phyloP scores from a whole-genome alignment of 805 yeast species.

The Jamesozyma rosinii region DNA sequence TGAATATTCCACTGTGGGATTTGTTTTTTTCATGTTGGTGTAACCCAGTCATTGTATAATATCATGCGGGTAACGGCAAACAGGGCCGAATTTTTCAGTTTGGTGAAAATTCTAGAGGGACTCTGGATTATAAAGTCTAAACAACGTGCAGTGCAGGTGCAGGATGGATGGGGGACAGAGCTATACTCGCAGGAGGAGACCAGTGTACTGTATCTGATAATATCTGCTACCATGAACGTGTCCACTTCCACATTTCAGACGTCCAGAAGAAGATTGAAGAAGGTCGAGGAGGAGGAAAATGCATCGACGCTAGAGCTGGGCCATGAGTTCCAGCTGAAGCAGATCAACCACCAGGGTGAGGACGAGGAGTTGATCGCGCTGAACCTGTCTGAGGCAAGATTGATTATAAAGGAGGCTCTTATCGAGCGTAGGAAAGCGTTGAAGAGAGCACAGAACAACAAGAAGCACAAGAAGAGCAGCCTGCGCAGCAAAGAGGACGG shows the following conservation, averaged over 20 bases:
- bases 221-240: conserved; percentile 51
- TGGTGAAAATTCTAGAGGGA: no score
- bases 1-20: no score
- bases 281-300: conserved; percentile 82
- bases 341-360: conserved; percentile 72
- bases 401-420: conserved; percentile 82
- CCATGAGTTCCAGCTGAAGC: conserved; percentile 80
- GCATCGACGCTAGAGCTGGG: conserved; percentile 82
- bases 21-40: no score
- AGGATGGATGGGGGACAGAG: no score
- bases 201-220: no score
- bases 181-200: no score
- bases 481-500: conserved; percentile 1
- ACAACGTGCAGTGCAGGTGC: no score
- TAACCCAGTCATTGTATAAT: no score
- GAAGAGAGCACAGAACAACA: conserved; percentile 28
- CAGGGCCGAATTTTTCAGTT: no score
- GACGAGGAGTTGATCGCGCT: conserved; percentile 71
- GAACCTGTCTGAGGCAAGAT: conserved; percentile 81
- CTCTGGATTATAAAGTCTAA: no score
- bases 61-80: no score
- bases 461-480: conserved; percentile 2
- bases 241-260: conserved; percentile 84
- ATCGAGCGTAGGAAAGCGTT: conserved; percentile 58
- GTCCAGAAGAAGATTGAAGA: conserved; percentile 60